A percentile compares a stretch with the other conserved stretches of the same genome.
Evolutionary conservation across 2,329 filamentous ascomycete genomes (phyloP).

Genomic region (Epichloe aotearoae): DNA sequence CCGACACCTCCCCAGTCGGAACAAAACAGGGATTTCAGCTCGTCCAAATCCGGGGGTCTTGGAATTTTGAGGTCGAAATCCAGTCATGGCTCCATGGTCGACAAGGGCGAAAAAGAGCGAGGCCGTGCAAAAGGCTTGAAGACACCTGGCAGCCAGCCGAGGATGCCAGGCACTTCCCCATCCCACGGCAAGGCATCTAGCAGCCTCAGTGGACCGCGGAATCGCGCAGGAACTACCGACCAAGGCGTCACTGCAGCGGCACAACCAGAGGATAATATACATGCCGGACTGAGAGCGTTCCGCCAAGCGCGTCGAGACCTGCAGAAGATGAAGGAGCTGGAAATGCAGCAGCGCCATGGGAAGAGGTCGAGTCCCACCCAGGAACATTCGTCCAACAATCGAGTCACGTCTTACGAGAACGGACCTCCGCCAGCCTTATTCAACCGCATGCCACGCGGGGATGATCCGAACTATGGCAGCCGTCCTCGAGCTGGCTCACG

Average conservation of each 20-base stretch:
- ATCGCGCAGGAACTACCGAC: neutral
- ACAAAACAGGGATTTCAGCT: conserved; percentile 16
- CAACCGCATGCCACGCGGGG: conserved; percentile 27
- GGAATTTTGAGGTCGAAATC: conserved; percentile 53
- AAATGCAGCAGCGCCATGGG: conserved; percentile 29
- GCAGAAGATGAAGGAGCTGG: conserved; percentile 41
- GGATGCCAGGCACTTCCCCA: conserved; percentile 26
- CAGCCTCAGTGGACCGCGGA: neutral
- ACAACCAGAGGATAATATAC: conserved; percentile 27
- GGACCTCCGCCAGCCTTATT: conserved; percentile 32
- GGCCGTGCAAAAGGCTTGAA: conserved; percentile 44
- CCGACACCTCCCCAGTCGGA: conserved; percentile 22
- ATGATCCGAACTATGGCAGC: conserved; percentile 24
- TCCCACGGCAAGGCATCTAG: conserved; percentile 23
- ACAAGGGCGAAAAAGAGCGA: conserved; percentile 25
- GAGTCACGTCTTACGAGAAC: conserved; percentile 30
- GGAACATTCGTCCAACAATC: conserved; percentile 16
- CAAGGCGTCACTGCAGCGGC: conserved; percentile 5
- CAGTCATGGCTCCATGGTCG: conserved; percentile 52
- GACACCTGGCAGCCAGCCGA: conserved; percentile 42
- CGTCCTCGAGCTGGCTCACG: conserved; percentile 17
- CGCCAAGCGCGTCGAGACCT: conserved; percentile 44
- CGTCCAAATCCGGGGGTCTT: conserved; percentile 42
- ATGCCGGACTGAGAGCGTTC: conserved; percentile 42
- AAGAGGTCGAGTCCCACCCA: conserved; percentile 4